Percentiles rank a stretch among this genome's conserved stretches.
Evolutionary conservation across 257 asterid genomes (phyloP).

Genomic region (Nicotiana tomentosiformis): DNA sequence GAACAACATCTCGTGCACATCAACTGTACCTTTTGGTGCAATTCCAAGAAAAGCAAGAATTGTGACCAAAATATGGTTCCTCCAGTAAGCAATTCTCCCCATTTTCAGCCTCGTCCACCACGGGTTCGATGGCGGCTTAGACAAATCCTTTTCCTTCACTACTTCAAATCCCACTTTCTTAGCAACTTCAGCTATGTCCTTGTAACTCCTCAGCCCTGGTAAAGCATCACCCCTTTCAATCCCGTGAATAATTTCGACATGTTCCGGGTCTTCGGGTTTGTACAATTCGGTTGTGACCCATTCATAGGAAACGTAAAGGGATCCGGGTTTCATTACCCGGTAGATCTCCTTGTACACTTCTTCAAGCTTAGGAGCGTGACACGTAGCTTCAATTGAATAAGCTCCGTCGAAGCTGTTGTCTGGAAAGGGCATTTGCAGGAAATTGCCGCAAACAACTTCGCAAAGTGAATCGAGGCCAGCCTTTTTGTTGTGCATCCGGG

Average conservation of each 20-base stretch:
- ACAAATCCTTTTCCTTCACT: slow-evolving; percentile 53
- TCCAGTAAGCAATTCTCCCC: slow-evolving; percentile 79
- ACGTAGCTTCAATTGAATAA: slow-evolving; percentile 75
- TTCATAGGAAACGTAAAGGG: slow-evolving; percentile 58
- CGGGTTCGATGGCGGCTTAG: slow-evolving; percentile 59
- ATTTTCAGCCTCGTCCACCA: slow-evolving; percentile 85
- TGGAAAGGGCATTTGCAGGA: slow-evolving; percentile 66
- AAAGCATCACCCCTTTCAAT: slow-evolving; percentile 75
- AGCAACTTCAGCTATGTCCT: slow-evolving; percentile 52
- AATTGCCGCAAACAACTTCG: slow-evolving; percentile 74
- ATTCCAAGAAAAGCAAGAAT: slow-evolving; percentile 62
- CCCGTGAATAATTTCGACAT: slow-evolving; percentile 72
- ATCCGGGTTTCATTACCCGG: slow-evolving; percentile 63
- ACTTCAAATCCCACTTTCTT: slow-evolving; percentile 62
- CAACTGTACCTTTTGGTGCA: slow-evolving; percentile 72
- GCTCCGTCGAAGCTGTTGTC: slow-evolving; percentile 65
- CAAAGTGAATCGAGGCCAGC: slow-evolving; percentile 57
- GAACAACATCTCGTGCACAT: slow-evolving; percentile 79
- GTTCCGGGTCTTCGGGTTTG: slow-evolving; percentile 48
- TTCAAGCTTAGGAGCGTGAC: slow-evolving; percentile 71
- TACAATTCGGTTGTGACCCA: slow-evolving; percentile 77
- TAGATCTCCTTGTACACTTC: slow-evolving; percentile 69
- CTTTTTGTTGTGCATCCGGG: slow-evolving; percentile 58
- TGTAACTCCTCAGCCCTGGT: slow-evolving; percentile 60
- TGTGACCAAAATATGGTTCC: slow-evolving; percentile 62